Base-by-base conservation (phyloP, 176 grass and related monocot species). In the Eleusine coracana region DNA sequence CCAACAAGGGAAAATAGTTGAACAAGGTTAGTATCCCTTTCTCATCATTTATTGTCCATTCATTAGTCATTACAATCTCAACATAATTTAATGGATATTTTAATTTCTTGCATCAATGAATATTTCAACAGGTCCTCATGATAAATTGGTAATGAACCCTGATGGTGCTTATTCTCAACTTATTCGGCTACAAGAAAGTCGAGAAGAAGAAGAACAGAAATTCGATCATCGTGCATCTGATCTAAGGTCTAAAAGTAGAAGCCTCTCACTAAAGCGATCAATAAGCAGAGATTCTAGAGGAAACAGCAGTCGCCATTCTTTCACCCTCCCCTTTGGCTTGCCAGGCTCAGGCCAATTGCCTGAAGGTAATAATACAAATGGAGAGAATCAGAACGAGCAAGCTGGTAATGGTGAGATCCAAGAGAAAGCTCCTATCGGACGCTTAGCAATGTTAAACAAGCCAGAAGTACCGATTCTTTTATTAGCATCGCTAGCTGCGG, bases 161-260 rank as follows among this genome's bases (percentile, higher is more conserved):
- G 84, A 94, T 75, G 95, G 92, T 55, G 78, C 90, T 78, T 97
- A 92, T 73, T 81, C 86, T 71, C 83, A 94, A 66, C 90, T 97
- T 73, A 84, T 83, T 61, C 82, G 21, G 74, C 79, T 94, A 55
- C 95, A 94, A 80, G 84, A 93, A 59, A 36, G 75, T 42, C 56
- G 56, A 13, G 66, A 77, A 37, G 78, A 83, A 87, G 64, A 75
- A 76, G 29, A 61, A 18, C 28, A 5, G 49, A 78, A 86, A 75
- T 27, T 41, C 59, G 71, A 83, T 46, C 67, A 49, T 51, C 46
- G 29, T 37, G 34, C 84, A 72, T 63, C 16, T 45, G 69, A 70
- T 55, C 72, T 63, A 23, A 91, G 80, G 77, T 92, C 88, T 55
- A 76, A 88, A 51, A 88, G 88, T 87, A 56, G 75, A 82, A 92